phyloP scores from a whole-genome alignment of 1,284 basidiomycete species.

The Afroboletus lepidellus region DNA sequence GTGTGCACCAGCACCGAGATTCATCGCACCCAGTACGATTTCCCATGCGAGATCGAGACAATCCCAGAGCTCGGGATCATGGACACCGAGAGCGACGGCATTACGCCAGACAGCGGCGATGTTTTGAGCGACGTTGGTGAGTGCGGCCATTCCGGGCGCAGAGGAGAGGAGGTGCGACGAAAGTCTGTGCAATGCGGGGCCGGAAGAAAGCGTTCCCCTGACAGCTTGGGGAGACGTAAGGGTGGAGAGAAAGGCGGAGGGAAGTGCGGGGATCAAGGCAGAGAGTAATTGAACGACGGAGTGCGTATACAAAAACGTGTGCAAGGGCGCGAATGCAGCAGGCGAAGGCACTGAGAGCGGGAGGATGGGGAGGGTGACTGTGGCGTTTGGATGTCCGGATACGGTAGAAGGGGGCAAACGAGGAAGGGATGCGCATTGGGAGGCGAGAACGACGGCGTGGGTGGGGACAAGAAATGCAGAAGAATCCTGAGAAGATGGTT shows the following conservation, averaged over 20 bases:
- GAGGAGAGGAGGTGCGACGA: slow-evolving; percentile 47
- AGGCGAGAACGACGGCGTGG: slow-evolving; percentile 56
- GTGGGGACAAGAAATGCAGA: slow-evolving; percentile 47
- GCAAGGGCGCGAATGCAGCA: slow-evolving; percentile 61
- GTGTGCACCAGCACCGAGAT: slow-evolving; percentile 46
- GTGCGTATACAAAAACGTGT: slow-evolving; percentile 65
- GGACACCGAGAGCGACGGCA: slow-evolving; percentile 64
- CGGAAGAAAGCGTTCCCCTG: slow-evolving; percentile 45
- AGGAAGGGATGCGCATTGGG: slow-evolving; percentile 58
- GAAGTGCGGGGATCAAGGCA: slow-evolving; percentile 57
- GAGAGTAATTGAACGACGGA: slow-evolving; percentile 50
- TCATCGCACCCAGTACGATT: slow-evolving; percentile 63
- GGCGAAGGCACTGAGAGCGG: slow-evolving; percentile 67
- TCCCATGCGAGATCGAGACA: slow-evolving; percentile 72
- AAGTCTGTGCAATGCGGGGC: slow-evolving; percentile 47
- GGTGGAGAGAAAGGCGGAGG: slow-evolving; percentile 49
- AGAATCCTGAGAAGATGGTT: slow-evolving; percentile 38
- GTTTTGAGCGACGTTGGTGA: slow-evolving; percentile 57
- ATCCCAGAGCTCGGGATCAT: slow-evolving; percentile 65
- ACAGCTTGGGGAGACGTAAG: slow-evolving; percentile 46
- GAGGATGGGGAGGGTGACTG: slow-evolving; percentile 56
- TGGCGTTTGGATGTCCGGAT: slow-evolving; percentile 34
- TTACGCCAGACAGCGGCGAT: slow-evolving; percentile 76
- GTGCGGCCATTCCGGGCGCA: slow-evolving; percentile 43
- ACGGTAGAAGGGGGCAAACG: slow-evolving; percentile 43